Base-by-base conservation (phyloP, 2,329 filamentous ascomycete genomes). In the Emmonsia crescens region DNA sequence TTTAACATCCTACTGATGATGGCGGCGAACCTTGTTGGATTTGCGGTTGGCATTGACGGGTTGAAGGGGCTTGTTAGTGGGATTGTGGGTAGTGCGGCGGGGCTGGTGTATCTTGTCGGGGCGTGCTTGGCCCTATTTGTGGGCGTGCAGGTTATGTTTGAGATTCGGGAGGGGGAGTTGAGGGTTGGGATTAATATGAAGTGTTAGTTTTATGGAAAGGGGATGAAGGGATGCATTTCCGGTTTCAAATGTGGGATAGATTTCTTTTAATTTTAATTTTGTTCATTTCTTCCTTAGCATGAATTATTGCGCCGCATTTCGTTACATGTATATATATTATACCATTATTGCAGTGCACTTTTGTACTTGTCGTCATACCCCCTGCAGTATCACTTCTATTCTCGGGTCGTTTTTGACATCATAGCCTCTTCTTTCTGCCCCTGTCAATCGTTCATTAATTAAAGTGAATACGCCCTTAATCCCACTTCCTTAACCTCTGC, bases 1-100 rank as follows among this genome's bases (percentile, higher is more conserved):
- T 83, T 77, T 0, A 96, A 96, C 68, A 82, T 96, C 29, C 76
- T 97, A 56, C 91, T 96, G 88, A 94, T 99, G 89, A 96, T 97
- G 83, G 82, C 84, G 52, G 94, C 93, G 19, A 99, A 99, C 72
- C 77, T 99, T 21, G 91, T 99, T 12, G 94, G 94, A 0, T 99
- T 97, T 75, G 94, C 93, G 0, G 82, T 99, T 14, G 95, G 95
- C 0, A 67, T 96, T 57, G 94, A 99, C 70, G 94, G 95, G 0
- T 68, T 97, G 70, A 83, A 89, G 73, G 88, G 83, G 36, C 84
- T 97, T 57, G 73, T 96, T 10, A 79, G 80, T 62, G 87, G 88
- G 1, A 91, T 97, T 62, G 78, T 95, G 59, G 84, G 84, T 21
- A 89, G 89, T 62, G 89, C 85, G 78, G 85, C 85, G 81, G 93